Conservation (phyloP, 2,329 filamentous ascomycete species). For the Ceratocystiopsis minuta region DNA sequence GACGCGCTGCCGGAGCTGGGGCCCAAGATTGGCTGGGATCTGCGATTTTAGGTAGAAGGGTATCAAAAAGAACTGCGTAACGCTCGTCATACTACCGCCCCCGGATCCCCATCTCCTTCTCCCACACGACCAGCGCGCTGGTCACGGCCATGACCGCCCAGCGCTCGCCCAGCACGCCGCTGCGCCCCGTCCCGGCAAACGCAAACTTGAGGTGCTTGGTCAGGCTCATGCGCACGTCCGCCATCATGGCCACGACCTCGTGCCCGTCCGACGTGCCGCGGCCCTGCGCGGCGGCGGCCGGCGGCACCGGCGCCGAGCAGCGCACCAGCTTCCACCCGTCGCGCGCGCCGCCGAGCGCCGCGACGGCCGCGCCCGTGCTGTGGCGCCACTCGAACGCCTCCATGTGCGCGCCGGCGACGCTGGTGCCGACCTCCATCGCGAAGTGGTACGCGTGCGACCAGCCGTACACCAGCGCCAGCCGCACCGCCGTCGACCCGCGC, state of each 20-base stretch:
- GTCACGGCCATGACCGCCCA: conserved; percentile 26
- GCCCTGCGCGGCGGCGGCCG: conserved; percentile 3
- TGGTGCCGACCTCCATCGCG: conserved; percentile 16
- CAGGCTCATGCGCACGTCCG: conserved; percentile 16
- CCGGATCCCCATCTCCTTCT: not conserved
- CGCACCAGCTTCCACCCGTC: conserved; percentile 25
- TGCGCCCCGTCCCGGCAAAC: conserved; percentile 22
- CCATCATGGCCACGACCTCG: conserved; percentile 26
- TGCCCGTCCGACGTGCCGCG: conserved; percentile 17
- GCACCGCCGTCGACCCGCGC: conserved; percentile 5
- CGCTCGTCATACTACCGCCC: too few species aligned
- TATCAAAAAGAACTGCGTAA: too few species aligned
- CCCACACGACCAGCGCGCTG: conserved; percentile 18
- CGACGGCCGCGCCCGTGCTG: conserved; percentile 18
- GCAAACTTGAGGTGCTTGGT: conserved; percentile 20
- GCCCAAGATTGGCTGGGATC: conserved; percentile 65
- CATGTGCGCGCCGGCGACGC: conserved; percentile 3
- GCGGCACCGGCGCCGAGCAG: conserved; percentile 4
- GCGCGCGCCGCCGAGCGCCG: conserved; percentile 14
- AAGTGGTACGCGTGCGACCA: conserved; percentile 15
- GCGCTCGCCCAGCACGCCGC: conserved; percentile 21
- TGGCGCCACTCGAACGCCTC: conserved; percentile 27
- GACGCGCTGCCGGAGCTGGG: conserved; percentile 81
- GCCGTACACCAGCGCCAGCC: conserved; percentile 3
- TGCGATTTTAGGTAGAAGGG: conserved; percentile 31